phyloP scores from a whole-genome alignment of 2,329 filamentous ascomycete species.

The Cytospora mali region DNA sequence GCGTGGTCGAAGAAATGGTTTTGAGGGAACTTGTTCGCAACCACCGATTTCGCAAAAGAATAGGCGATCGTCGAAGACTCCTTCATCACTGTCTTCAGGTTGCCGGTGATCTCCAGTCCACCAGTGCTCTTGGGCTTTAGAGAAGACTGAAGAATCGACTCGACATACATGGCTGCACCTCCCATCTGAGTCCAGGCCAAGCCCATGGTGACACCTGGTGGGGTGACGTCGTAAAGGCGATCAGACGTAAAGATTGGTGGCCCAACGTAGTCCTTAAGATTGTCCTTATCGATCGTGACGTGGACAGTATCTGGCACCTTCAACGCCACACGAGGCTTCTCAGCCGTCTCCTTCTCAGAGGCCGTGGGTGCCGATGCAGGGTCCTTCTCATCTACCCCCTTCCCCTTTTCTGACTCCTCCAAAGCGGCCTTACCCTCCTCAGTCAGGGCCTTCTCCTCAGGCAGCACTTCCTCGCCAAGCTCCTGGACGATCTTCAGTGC shows the following conservation, averaged over 20 bases:
- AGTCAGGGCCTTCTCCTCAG: constrained; percentile 81
- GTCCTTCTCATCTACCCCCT: constrained; percentile 42
- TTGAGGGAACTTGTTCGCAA: constrained; percentile 81
- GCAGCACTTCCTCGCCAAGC: constrained; percentile 79
- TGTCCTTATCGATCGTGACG: constrained; percentile 83
- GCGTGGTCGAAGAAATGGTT: constrained; percentile 98
- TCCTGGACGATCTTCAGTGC: constrained; percentile 97
- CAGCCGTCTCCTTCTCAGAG: constrained; percentile 66
- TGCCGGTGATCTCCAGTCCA: constrained; percentile 87
- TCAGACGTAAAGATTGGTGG: constrained; percentile 95
- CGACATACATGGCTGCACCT: constrained; percentile 93
- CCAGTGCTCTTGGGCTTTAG: constrained; percentile 74
- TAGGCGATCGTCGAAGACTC: constrained; percentile 95
- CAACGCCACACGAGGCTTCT: constrained; percentile 73
- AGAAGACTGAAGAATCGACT: constrained; percentile 88
- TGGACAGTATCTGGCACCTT: constrained; percentile 86
- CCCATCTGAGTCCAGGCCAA: constrained; percentile 98
- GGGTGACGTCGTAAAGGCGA: constrained; percentile 89
- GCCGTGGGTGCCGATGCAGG: constrained; percentile 31
- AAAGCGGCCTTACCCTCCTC: constrained; percentile 81
- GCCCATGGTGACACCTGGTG: constrained; percentile 95
- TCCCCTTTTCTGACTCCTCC: constrained; percentile 70
- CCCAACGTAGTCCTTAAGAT: constrained; percentile 94
- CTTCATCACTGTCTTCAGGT: constrained; percentile 96
- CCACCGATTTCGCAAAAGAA: constrained; percentile 87